Conservation (phyloP, 352 stramenopile species). For the Globisporangium heterothallicum region DNA sequence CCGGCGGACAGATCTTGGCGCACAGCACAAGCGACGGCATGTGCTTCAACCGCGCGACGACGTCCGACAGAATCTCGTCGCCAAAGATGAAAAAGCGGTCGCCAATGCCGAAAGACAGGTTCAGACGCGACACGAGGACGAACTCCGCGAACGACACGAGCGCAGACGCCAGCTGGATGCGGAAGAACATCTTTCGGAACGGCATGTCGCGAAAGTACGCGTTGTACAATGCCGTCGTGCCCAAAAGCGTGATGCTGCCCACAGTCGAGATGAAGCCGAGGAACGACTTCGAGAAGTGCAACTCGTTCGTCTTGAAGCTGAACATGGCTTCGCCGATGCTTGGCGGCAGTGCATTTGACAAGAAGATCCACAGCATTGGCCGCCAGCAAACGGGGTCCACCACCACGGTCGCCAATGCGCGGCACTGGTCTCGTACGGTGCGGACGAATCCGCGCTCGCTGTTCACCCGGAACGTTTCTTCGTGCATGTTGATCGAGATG, state of each 20-base stretch:
- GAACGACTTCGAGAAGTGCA: conserved; percentile 74
- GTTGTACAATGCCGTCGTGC: conserved; percentile 72
- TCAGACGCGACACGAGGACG: conserved; percentile 62
- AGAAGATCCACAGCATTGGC: conserved; percentile 76
- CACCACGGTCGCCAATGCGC: conserved; percentile 45
- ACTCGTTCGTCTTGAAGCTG: conserved; percentile 75
- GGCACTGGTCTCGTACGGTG: conserved; percentile 45
- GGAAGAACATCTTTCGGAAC: conserved; percentile 73
- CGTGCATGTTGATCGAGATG: conserved; percentile 53
- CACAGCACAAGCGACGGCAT: conserved; percentile 96
- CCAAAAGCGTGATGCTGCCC: conserved; percentile 62
- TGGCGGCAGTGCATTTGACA: conserved; percentile 66
- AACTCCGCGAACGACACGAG: conserved; percentile 64
- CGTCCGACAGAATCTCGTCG: conserved; percentile 76
- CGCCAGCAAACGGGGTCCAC: conserved; percentile 75
- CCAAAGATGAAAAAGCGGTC: conserved; percentile 81
- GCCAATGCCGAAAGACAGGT: conserved; percentile 49
- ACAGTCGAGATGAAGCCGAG: conserved; percentile 75
- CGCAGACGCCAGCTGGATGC: conserved; percentile 64
- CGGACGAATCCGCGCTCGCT: conserved; percentile 33
- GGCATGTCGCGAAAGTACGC: conserved; percentile 74
- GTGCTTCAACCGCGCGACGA: conserved; percentile 74
- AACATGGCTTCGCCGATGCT: conserved; percentile 80
- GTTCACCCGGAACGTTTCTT: conserved; percentile 32
- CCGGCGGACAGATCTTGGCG: conserved; percentile 92